These are phyloP conservation scores for Lepidopterella palustris DNA, from an alignment of 495 filamentous ascomycete genomes.

Conservation along the genomic window DNA sequence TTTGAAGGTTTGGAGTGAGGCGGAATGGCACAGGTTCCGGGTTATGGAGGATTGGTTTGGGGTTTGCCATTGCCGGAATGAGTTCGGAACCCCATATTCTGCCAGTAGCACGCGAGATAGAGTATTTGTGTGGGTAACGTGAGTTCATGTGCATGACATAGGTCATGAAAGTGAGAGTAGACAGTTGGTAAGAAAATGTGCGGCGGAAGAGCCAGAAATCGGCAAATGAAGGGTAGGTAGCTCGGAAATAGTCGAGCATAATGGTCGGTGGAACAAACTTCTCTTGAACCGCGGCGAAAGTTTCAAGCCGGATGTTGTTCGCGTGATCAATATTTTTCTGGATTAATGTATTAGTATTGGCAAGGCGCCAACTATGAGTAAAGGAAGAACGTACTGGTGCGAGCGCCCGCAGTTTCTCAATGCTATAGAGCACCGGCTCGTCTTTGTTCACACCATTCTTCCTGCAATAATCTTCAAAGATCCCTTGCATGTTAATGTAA, in stretches of 20 bases:
- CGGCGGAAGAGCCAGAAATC: constrained; percentile 98
- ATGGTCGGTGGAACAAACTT: constrained; percentile 78
- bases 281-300: constrained; percentile 83
- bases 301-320: constrained; percentile 67
- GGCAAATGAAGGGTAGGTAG: constrained; percentile 77
- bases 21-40: constrained; percentile 93
- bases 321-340: constrained; percentile 50
- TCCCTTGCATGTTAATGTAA: constrained; percentile 86
- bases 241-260: constrained; percentile 82
- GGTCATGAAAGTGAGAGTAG: constrained; percentile 97
- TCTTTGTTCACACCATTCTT: constrained; percentile 82
- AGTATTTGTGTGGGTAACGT: constrained; percentile 90
- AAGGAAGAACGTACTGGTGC: constrained; percentile 27
- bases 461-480: constrained; percentile 94
- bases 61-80: constrained; percentile 71
- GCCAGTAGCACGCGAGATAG: constrained; percentile 79
- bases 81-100: constrained; percentile 96
- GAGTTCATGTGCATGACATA: constrained; percentile 94
- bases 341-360: constrained; percentile 44
- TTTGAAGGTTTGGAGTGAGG: constrained; percentile 92
- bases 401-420: constrained; percentile 79
- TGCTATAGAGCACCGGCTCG: constrained; percentile 87
- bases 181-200: constrained; percentile 92
- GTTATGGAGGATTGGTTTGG: constrained; percentile 85
- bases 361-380: constrained; percentile 2